Evolutionary conservation across 2,329 filamentous ascomycete species (phyloP), one percentile per base, ranked within the genome.

Genomic region (Colletotrichum destructivum): DNA sequence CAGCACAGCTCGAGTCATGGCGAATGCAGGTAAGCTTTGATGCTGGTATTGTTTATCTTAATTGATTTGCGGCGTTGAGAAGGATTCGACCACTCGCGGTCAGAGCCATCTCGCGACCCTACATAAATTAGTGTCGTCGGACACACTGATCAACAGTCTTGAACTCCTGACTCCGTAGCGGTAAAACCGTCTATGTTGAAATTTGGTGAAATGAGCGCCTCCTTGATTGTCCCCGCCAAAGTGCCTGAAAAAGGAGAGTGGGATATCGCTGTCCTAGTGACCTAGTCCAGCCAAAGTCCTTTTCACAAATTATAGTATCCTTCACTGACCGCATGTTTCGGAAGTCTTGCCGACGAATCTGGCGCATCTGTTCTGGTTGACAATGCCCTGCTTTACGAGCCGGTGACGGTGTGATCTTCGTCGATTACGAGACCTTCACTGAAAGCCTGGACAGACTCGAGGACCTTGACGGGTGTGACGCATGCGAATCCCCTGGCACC

Each of bases 401-500:
- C 47, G 47, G 88, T 85, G 61, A 96, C 88, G 35, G 91, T 82
- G 78, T 92, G 85, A 78, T 98, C 94, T 77, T 95, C 91, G 82
- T 98, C 95, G 74, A 98, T 90, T 71, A 84, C 80, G 23, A 79
- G 75, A 54, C 87, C 80, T 42, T 83, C 80, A 66, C 85, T 84
- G 71, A 89, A 86, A 2, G 89, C 84, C 75, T 91, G 88, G 40
- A 98, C 88, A 6, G 86, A 87, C 71, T 94, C 87, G 67, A 97
- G 86, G 23, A 91, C 88, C 76, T 90, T 90, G 69, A 89, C 89
- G 1, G 94, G 91, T 44, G 92, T 91, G 74, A 92, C 90, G 62
- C 92, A 93, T 42, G 94, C 90, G 80, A 97, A 96, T 57, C 92
- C 94, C 84, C 93, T 96, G 73, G 38, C 18, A 40, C 6, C 18